Conservation (phyloP, 768 basidiomycete genomes). For the Podaxis sp. region DNA sequence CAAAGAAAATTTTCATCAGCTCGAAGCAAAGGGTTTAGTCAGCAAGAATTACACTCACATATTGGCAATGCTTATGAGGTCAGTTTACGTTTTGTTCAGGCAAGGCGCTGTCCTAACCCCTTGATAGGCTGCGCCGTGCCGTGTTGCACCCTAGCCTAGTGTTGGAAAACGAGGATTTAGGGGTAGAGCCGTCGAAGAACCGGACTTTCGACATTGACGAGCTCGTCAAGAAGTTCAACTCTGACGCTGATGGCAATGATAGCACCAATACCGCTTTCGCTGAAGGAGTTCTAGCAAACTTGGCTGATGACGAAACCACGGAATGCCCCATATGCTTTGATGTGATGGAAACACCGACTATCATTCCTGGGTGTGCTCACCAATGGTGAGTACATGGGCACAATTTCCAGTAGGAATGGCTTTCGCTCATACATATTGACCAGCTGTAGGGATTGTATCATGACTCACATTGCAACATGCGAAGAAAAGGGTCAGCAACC, state of each 20-base stretch:
- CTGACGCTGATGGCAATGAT: constrained; percentile 31
- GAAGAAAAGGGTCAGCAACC: constrained; percentile 69
- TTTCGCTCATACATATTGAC: constrained; percentile 1
- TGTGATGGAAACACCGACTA: constrained; percentile 64
- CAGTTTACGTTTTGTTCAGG: constrained; percentile 19
- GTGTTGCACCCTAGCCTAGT: constrained; percentile 91
- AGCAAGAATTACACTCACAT: constrained; percentile 85
- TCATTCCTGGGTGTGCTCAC: constrained; percentile 78
- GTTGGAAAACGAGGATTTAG: constrained; percentile 47
- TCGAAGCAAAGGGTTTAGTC: constrained; percentile 75
- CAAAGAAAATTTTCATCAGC: constrained; percentile 75
- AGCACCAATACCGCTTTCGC: constrained; percentile 46
- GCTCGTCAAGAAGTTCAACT: constrained; percentile 52
- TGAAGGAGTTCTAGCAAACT: constrained; percentile 61
- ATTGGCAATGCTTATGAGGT: constrained; percentile 95
- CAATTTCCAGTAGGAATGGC: too few relatives aligned
- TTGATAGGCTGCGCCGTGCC: constrained; percentile 76
- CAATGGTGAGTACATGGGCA: constrained; percentile 49
- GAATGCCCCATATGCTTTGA: constrained; percentile 87
- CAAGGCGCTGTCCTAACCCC: constrained; percentile 7
- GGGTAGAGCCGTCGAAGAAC: constrained; percentile 35
- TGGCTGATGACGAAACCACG: constrained; percentile 47
- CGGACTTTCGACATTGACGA: constrained; percentile 53
- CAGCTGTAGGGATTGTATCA: constrained; percentile 88
- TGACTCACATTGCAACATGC: constrained; percentile 66